phyloP scores from a whole-genome alignment of 768 basidiomycete species.

The Mycena indigotica region DNA sequence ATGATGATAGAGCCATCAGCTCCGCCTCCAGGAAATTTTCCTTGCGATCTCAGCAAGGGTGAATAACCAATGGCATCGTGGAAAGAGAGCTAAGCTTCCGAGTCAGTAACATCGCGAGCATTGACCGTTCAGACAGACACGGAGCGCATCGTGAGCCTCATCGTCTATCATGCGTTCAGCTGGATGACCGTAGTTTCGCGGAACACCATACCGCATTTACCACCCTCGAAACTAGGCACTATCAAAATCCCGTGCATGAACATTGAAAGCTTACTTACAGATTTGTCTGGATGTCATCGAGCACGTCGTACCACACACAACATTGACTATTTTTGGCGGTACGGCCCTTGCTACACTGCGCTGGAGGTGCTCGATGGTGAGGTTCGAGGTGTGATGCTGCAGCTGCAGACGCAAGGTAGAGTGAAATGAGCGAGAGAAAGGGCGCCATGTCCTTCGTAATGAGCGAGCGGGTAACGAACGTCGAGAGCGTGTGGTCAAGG shows the following conservation, averaged over 20 bases:
- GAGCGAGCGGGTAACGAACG: too few species aligned
- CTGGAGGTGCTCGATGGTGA: slow-evolving; percentile 28
- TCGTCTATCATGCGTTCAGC: slow-evolving; percentile 10
- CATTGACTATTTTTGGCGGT: slow-evolving; percentile 25
- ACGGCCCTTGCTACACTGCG: slow-evolving; percentile 25
- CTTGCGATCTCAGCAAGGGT: slow-evolving; percentile 1
- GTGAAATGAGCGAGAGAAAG: background rate
- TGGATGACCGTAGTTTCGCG: background rate
- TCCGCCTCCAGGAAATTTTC: slow-evolving; percentile 10
- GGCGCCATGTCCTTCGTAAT: background rate
- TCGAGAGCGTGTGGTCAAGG: too few species aligned
- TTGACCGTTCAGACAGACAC: too few species aligned
- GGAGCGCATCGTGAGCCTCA: slow-evolving; percentile 20
- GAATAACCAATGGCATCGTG: slow-evolving; percentile 23
- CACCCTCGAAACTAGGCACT: slow-evolving; percentile 3
- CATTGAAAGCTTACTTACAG: slow-evolving; percentile 19
- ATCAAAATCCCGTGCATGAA: background rate
- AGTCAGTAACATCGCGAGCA: background rate
- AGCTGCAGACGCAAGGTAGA: background rate
- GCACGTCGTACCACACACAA: slow-evolving; percentile 38
- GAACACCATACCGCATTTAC: slow-evolving; percentile 6
- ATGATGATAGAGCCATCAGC: slow-evolving; percentile 20
- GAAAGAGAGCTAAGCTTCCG: slow-evolving; percentile 9
- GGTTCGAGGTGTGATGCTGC: background rate
- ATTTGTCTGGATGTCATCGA: slow-evolving; percentile 38